Percentiles rank a stretch among this genome's conserved stretches.
These are phyloP conservation scores for Pichia terricola DNA, from an alignment of 1,139 yeast genomes.

Conservation along the genomic window DNA sequence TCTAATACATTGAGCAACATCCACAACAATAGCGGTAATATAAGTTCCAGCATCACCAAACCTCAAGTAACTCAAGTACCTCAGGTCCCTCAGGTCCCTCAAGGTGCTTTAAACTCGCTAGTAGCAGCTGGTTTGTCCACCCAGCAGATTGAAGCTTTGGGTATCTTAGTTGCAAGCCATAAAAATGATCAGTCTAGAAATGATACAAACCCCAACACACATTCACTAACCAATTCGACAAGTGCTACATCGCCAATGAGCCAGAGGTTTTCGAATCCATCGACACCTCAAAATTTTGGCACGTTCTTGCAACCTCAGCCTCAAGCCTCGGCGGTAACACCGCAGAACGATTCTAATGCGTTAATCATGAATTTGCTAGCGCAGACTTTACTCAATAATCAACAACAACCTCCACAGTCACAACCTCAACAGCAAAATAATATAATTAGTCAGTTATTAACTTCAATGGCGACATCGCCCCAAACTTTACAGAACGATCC, in stretches of 20 bases:
- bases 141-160: conserved; percentile 61
- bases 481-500: too few relatives aligned
- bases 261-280: not conserved
- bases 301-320: conserved; percentile 6
- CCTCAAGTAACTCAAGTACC: too few relatives aligned
- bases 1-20: not conserved
- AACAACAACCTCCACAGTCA: conserved; percentile 2
- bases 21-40: conserved; percentile 9
- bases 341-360: not conserved
- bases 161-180: conserved; percentile 65
- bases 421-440: conserved; percentile 3
- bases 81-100: conserved; percentile 44
- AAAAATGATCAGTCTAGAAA: conserved; percentile 24
- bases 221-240: too few relatives aligned
- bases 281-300: conserved; percentile 5
- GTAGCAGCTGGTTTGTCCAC: conserved; percentile 56
- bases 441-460: not conserved
- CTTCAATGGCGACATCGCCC: not conserved
- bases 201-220: too few relatives aligned
- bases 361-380: conserved; percentile 11
- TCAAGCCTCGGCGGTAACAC: not conserved
- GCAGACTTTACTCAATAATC: conserved; percentile 5
- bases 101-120: conserved; percentile 56
- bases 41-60: conserved; percentile 4
- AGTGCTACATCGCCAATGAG: not conserved